These are phyloP conservation scores for Trichoderma harzianum DNA, from an alignment of 2,329 filamentous ascomycete genomes.

Conservation along the genomic window DNA sequence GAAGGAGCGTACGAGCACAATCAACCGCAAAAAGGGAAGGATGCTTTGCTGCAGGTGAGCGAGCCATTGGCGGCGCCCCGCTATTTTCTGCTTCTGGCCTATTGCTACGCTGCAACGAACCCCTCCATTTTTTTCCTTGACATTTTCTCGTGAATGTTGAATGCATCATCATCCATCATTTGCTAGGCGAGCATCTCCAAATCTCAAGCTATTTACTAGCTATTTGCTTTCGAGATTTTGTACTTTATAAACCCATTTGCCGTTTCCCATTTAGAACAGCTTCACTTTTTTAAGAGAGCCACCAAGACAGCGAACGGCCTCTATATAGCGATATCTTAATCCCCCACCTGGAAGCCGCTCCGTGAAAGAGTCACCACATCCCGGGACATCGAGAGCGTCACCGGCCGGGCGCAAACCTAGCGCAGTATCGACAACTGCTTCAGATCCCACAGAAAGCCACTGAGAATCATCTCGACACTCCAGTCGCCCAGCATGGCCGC, in stretches of 20 bases:
- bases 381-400: background rate
- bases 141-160: background rate
- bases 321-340: background rate
- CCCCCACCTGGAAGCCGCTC: background rate
- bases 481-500: conserved; percentile 4
- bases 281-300: background rate
- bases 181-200: background rate
- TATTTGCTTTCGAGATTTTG: background rate
- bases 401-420: background rate
- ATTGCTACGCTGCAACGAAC: background rate
- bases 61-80: background rate
- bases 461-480: background rate
- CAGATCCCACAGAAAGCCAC: background rate
- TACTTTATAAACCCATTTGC: background rate
- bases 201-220: background rate
- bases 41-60: background rate
- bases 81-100: background rate
- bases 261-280: background rate
- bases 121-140: background rate
- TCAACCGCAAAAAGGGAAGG: background rate
- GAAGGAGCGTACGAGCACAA: background rate
- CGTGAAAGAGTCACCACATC: background rate
- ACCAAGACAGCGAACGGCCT: background rate
- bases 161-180: background rate
- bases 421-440: background rate